Percentiles rank a stretch among this genome's conserved stretches.
Conservation (phyloP, 345 rosid genomes). For the Pugionium dolabratum region DNA sequence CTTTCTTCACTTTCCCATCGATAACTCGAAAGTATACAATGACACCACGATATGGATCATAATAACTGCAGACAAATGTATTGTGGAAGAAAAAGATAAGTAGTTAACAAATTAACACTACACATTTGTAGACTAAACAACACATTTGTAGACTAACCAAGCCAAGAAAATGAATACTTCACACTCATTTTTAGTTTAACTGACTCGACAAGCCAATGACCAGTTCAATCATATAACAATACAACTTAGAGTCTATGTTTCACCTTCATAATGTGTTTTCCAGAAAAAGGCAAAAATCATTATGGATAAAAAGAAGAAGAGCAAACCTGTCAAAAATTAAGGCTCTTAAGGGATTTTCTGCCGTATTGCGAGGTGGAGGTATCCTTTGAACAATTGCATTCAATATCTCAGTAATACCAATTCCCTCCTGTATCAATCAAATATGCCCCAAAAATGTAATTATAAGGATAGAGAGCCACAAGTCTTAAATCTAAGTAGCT, state of each 20-base stretch:
- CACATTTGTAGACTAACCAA: neutral
- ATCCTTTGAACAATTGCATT: constrained; percentile 75
- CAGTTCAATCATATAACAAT: constrained; percentile 6
- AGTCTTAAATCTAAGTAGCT: neutral
- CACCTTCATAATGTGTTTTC: constrained; percentile 4
- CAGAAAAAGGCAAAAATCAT: neutral
- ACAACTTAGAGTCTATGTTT: constrained; percentile 19
- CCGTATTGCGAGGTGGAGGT: constrained; percentile 75
- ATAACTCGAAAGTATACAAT: constrained; percentile 91
- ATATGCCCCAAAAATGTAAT: constrained; percentile 13
- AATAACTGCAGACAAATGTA: constrained; percentile 62
- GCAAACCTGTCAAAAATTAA: constrained; percentile 94
- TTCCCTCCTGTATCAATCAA: constrained; percentile 69
- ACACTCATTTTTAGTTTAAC: constrained; percentile 7
- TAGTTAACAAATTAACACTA: constrained; percentile 1
- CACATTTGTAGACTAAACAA: neutral
- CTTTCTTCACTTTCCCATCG: constrained; percentile 93
- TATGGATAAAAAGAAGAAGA: constrained; percentile 14
- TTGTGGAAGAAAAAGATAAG: constrained; percentile 7
- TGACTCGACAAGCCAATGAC: constrained; percentile 12
- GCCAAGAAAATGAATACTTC: neutral
- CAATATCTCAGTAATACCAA: constrained; percentile 82
- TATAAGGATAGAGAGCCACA: constrained; percentile 9
- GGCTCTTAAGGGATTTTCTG: constrained; percentile 68
- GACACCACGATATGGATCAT: constrained; percentile 98